Conservation (phyloP, 176 grass and related monocot genomes). For the Hordeum marinum region DNA sequence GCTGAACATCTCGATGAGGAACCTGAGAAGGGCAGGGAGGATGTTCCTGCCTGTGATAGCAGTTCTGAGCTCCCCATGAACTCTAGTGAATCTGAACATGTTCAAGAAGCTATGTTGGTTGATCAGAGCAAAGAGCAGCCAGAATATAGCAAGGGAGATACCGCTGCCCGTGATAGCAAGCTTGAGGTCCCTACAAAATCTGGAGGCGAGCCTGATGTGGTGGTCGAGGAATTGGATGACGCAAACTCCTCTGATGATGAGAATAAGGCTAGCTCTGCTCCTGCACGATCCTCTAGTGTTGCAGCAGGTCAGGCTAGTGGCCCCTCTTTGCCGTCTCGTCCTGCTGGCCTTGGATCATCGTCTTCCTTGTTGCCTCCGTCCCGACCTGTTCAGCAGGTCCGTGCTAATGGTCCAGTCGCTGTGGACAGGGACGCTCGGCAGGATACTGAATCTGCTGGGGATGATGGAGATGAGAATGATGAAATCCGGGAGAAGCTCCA, state of each 20-base stretch:
- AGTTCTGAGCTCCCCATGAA: not conserved
- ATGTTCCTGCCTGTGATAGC: not conserved
- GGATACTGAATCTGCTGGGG: slow-evolving; percentile 39
- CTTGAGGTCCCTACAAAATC: not conserved
- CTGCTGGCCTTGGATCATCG: slow-evolving; percentile 79
- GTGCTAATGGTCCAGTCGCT: slow-evolving; percentile 28
- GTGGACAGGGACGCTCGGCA: slow-evolving; percentile 37
- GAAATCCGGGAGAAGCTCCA: slow-evolving; percentile 90
- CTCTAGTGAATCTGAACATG: slow-evolving; percentile 24
- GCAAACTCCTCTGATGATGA: slow-evolving; percentile 48
- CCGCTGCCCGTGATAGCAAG: not conserved
- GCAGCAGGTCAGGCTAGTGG: slow-evolving; percentile 17
- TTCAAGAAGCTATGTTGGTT: not conserved
- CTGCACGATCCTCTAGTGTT: slow-evolving; percentile 17
- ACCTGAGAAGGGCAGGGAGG: not conserved
- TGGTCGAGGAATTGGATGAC: slow-evolving; percentile 49
- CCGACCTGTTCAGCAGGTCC: slow-evolving; percentile 50
- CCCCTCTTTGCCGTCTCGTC: slow-evolving; percentile 38
- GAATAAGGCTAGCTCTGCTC: slow-evolving; percentile 23
- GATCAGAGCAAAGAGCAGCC: not conserved
- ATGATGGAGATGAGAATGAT: slow-evolving; percentile 70
- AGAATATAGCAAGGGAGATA: slow-evolving; percentile 17
- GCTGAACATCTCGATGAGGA: slow-evolving; percentile 1
- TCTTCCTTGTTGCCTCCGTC: slow-evolving; percentile 48
- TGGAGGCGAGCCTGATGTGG: slow-evolving; percentile 43